Evolutionary conservation across 306 rosid species (phyloP).

Genomic region (Quercus ilex): DNA sequence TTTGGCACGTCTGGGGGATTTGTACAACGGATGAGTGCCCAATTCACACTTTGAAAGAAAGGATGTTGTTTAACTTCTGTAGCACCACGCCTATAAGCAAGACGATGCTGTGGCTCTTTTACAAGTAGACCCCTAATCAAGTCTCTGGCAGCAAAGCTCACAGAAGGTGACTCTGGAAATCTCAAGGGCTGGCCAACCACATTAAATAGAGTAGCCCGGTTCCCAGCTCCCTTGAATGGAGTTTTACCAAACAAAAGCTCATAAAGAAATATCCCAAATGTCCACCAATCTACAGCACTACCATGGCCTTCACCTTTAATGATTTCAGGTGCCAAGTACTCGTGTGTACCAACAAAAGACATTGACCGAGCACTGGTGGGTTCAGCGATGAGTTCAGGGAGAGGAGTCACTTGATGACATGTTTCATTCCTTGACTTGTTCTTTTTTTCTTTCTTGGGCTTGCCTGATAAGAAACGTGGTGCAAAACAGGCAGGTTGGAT

Average conservation of each 20-base stretch:
- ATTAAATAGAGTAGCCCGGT: conserved; percentile 86
- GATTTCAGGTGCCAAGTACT: conserved; percentile 94
- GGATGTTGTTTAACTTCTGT: conserved; percentile 93
- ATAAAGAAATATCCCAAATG: conserved; percentile 88
- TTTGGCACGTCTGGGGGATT: conserved; percentile 84
- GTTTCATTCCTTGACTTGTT: conserved; percentile 56
- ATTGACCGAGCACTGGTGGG: conserved; percentile 90
- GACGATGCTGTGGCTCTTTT: conserved; percentile 96
- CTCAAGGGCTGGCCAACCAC: conserved; percentile 92
- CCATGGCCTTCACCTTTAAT: conserved; percentile 98
- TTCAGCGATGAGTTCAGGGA: conserved; percentile 90
- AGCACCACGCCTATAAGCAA: conserved; percentile 92
- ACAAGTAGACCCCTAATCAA: conserved; percentile 89
- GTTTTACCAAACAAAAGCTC: conserved; percentile 94
- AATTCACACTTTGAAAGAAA: conserved; percentile 83
- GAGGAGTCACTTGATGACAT: conserved; percentile 64
- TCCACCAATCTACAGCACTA: conserved; percentile 99
- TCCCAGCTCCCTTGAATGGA: conserved; percentile 83
- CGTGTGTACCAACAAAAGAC: conserved; percentile 97
- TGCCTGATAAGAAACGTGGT: conserved; percentile 54
- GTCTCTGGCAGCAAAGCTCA: conserved; percentile 97
- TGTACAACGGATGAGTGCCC: conserved; percentile 98
- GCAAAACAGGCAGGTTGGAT: conserved; percentile 77
- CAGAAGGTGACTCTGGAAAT: conserved; percentile 85
- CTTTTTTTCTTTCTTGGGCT: conserved; percentile 65